Evolutionary conservation across 768 basidiomycete genomes (phyloP).

Genomic region (Mycena filopes): DNA sequence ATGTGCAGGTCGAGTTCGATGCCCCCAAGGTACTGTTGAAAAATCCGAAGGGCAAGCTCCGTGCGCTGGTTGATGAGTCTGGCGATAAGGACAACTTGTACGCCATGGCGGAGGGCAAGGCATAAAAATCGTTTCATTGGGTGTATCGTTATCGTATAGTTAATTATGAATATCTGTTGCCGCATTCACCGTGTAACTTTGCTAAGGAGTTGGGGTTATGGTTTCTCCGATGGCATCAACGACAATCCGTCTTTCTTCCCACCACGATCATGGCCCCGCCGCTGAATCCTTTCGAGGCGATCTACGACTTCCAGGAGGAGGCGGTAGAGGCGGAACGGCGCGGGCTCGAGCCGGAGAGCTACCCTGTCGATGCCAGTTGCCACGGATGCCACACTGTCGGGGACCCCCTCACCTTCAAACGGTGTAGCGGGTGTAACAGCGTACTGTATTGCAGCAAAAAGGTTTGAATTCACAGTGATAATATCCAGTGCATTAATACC

Average conservation of each 20-base stretch:
- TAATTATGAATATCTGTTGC: too few relatives aligned
- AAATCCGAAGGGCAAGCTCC: slow-evolving; percentile 61
- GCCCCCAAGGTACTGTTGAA: slow-evolving; percentile 60
- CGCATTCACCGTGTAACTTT: too few relatives aligned
- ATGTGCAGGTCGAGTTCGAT: slow-evolving; percentile 63
- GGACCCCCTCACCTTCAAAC: neutral
- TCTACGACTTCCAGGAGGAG: neutral
- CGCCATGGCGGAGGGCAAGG: slow-evolving; percentile 48
- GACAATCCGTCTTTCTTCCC: too few relatives aligned
- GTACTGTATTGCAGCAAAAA: slow-evolving; percentile 7
- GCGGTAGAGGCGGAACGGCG: neutral
- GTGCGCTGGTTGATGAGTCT: slow-evolving; percentile 67
- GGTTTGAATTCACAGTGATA: neutral
- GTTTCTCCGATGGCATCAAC: too few relatives aligned
- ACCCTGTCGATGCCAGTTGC: neutral
- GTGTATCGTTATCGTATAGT: too few relatives aligned
- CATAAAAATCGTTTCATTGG: too few relatives aligned
- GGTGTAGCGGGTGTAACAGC: neutral
- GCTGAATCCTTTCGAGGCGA: neutral
- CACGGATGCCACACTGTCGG: neutral
- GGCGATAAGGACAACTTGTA: slow-evolving; percentile 61
- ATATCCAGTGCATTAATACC: too few relatives aligned
- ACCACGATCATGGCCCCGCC: too few relatives aligned
- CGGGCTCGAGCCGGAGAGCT: neutral
- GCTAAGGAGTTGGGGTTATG: too few relatives aligned